Conservation (phyloP, 441 rosid species). For the Erodium chrysanthum region DNA sequence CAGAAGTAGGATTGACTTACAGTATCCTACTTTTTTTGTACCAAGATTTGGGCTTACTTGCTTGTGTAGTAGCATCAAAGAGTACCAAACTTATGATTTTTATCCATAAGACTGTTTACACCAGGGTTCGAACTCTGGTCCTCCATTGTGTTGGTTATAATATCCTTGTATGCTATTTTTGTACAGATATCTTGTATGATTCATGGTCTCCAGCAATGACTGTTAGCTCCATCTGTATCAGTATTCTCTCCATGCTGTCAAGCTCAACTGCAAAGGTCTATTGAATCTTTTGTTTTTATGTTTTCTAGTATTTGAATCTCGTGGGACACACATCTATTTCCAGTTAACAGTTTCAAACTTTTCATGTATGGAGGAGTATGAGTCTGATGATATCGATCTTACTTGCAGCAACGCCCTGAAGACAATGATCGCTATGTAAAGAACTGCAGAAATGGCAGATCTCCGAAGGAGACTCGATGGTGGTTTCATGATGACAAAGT, state of each 20-base stretch:
- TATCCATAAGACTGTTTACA: too few species aligned
- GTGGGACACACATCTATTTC: too few species aligned
- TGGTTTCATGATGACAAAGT: constrained; percentile 97
- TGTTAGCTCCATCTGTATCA: constrained; percentile 92
- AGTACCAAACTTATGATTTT: too few species aligned
- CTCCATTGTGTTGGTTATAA: too few species aligned
- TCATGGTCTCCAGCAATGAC: constrained; percentile 99
- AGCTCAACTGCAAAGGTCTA: constrained; percentile 85
- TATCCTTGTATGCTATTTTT: too few species aligned
- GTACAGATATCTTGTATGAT: constrained; percentile 83
- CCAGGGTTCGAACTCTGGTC: too few species aligned
- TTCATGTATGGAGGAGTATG: too few species aligned
- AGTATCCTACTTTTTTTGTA: background rate
- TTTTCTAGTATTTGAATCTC: background rate
- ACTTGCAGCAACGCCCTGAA: constrained; percentile 91
- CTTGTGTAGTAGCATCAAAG: too few species aligned
- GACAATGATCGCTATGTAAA: constrained; percentile 91
- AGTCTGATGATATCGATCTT: constrained; percentile 10
- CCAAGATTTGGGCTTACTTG: too few species aligned
- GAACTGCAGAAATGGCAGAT: constrained; percentile 93
- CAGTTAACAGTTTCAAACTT: too few species aligned
- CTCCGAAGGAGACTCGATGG: constrained; percentile 99
- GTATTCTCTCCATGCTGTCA: constrained; percentile 98
- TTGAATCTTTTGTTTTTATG: constrained; percentile 1
- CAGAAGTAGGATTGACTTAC: constrained; percentile 12